Conservation (phyloP, 306 rosid species). For the Cucurbita pepo region DNA sequence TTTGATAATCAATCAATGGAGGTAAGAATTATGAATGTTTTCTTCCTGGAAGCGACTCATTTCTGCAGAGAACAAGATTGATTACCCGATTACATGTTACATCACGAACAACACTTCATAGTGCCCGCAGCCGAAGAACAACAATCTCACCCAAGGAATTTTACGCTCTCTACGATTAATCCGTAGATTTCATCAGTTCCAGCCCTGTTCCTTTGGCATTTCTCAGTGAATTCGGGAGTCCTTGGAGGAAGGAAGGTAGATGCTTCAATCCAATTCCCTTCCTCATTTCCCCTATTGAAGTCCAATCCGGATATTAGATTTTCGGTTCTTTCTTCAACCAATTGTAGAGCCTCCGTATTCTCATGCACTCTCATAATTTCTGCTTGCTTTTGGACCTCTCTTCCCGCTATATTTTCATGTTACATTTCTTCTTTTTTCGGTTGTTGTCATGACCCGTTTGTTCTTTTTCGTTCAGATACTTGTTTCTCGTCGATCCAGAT, state of each 20-base stretch:
- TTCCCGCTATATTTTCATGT: background rate
- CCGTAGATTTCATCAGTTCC: background rate
- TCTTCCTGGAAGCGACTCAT: background rate
- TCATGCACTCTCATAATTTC: background rate
- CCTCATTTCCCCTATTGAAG: background rate
- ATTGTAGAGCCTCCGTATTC: background rate
- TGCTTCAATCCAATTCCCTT: background rate
- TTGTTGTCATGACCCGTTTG: constrained; percentile 11
- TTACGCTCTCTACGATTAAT: background rate
- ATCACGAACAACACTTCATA: background rate
- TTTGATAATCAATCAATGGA: background rate
- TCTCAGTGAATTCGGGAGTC: background rate
- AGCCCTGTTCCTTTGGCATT: background rate
- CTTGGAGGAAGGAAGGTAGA: background rate
- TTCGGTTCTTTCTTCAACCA: background rate
- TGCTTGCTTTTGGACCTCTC: background rate
- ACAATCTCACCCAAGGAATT: background rate
- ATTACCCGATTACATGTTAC: background rate
- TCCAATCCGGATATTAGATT: background rate
- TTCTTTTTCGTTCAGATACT: constrained; percentile 9
- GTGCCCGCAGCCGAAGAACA: background rate
- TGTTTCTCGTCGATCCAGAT: constrained; percentile 29
- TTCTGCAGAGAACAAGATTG: background rate
- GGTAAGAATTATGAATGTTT: background rate
- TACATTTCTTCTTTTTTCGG: background rate